A percentile compares a stretch with the other conserved stretches of the same genome.
Evolutionary conservation across 495 filamentous ascomycete genomes (phyloP).

Genomic region (Aspergillus saccharolyticus): DNA sequence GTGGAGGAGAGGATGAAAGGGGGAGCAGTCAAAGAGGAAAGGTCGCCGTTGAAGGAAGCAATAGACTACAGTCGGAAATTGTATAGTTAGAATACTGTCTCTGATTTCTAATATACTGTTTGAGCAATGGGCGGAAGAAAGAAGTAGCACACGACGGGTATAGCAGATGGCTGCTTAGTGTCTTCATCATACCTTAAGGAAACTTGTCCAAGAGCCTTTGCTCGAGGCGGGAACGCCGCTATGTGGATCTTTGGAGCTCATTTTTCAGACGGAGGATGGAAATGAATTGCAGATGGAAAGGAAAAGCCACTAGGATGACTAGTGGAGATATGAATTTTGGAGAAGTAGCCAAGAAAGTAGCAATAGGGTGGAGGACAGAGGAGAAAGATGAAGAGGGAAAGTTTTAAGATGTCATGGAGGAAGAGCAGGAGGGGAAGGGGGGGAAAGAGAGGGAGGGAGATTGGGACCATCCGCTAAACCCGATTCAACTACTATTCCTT

Average conservation of each 20-base stretch:
- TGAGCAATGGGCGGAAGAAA: background rate
- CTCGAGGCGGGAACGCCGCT: conserved; percentile 34
- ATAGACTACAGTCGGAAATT: conserved; percentile 58
- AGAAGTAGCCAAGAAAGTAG: background rate
- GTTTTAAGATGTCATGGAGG: conserved; percentile 8
- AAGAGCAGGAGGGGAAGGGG: background rate
- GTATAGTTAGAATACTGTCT: background rate
- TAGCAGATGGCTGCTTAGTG: background rate
- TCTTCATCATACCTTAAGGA: conserved; percentile 41
- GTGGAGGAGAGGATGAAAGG: conserved; percentile 93
- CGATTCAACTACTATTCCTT: background rate
- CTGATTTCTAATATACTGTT: background rate
- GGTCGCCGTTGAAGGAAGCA: conserved; percentile 93
- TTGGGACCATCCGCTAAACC: conserved; percentile 9
- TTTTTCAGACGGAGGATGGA: conserved; percentile 14
- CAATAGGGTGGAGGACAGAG: background rate
- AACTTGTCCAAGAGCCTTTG: conserved; percentile 51
- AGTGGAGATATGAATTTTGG: background rate
- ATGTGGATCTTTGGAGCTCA: conserved; percentile 35
- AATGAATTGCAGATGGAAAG: background rate
- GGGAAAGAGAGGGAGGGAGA: background rate
- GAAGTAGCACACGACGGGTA: background rate
- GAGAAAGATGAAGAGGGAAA: background rate
- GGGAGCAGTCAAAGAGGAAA: conserved; percentile 88
- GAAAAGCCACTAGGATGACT: background rate